Base-by-base conservation (phyloP, 208 protist species). In the Trypanosoma vivax region DNA sequence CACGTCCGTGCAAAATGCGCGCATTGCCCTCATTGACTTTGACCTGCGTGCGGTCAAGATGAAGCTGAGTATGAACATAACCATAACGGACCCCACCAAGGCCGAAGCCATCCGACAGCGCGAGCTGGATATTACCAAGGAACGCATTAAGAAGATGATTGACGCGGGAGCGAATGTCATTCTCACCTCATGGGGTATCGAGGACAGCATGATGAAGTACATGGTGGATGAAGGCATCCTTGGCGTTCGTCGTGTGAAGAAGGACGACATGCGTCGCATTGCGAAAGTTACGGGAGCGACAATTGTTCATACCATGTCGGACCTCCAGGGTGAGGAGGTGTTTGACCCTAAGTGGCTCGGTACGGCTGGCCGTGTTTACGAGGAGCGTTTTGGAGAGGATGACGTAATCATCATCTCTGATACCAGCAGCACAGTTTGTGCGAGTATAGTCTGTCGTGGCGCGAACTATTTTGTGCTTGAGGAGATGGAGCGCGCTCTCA, bases 11-110 rank as follows among this genome's bases (percentile, higher is more conserved):
- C 73, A 84, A 45, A 83, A 96, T 51, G 97, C 97, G 13, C 97
- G 97, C 61, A 99, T 99, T 54, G 99, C 98, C 0, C 83, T 99
- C 24, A 76, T 99, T 27, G 98, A 99, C 72, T 97, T 99, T 54
- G 97, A 99, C 65, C 85, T 99, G 4, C 87, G 96, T 34, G 95
- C 96, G 33, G 81, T 92, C 23, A 96, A 98, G 74, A 92, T 99
- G 88, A 83, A 84, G 62, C 65, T 99, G 14, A 98, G 98, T 34
- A 93, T 99, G 43, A 91, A 96, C 71, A 96, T 99, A 37, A 81
- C 97, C 33, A 96, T 99, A 38, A 97, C 51, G 13, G 98, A 99
- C 67, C 97, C 98, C 10, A 81, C 69, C 19, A 92, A 99, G 79
- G 84, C 99, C 0, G 96, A 99, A 75, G 93, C 71, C 9, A 98